These are phyloP conservation scores for Pulveroboletus ravenelii DNA, from an alignment of 768 basidiomycete species.

Conservation along the genomic window DNA sequence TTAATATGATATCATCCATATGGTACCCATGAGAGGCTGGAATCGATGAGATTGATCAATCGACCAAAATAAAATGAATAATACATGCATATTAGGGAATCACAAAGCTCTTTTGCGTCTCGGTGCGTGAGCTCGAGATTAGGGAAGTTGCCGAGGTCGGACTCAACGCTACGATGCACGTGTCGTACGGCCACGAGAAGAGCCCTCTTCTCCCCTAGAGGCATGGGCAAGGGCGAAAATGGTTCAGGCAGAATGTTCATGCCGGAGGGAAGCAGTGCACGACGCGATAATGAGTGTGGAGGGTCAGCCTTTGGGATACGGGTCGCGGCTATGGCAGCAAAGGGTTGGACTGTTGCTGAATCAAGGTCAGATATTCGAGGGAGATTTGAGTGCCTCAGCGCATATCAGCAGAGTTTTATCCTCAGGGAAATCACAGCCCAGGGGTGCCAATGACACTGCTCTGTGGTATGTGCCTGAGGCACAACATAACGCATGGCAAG, in stretches of 20 bases:
- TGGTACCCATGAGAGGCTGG: slow-evolving; percentile 38
- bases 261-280: no score
- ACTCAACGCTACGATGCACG: slow-evolving; percentile 1
- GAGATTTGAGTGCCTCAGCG: neutral
- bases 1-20: slow-evolving; percentile 36
- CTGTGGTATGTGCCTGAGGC: no score
- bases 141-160: neutral
- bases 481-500: no score
- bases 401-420: neutral
- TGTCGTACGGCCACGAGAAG: slow-evolving; percentile 17
- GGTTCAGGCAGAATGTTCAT: slow-evolving; percentile 1
- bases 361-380: neutral
- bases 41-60: neutral
- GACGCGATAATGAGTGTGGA: no score
- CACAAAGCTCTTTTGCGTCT: slow-evolving; percentile 12
- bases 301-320: neutral
- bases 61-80: neutral
- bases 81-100: slow-evolving; percentile 14
- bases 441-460: no score
- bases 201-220: slow-evolving; percentile 13
- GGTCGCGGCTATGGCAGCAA: neutral
- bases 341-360: neutral
- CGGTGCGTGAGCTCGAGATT: slow-evolving; percentile 18
- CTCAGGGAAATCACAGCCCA: neutral
- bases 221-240: neutral